Evolutionary conservation across 2,329 filamentous ascomycete species (phyloP).

Genomic region (Cercospora zeina): DNA sequence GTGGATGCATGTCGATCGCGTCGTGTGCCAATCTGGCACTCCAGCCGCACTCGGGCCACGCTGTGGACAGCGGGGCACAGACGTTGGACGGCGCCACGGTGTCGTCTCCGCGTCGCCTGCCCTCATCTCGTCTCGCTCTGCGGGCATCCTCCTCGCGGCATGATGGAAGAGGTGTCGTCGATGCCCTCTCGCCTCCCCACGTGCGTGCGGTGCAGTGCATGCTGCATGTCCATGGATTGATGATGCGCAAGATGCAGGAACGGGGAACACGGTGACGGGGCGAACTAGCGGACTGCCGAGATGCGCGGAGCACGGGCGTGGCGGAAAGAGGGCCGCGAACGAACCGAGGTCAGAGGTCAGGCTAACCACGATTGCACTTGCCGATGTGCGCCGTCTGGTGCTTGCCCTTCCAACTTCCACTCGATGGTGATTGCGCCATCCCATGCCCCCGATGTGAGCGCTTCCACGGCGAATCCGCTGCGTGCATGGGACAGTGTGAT

Average conservation of each 20-base stretch:
- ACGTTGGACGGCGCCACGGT: neutral
- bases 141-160: neutral
- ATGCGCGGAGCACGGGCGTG: neutral
- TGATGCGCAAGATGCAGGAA: neutral
- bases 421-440: constrained; percentile 4
- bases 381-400: neutral
- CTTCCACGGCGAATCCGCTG: constrained; percentile 5
- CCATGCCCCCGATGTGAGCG: constrained; percentile 2
- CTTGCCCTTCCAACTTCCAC: neutral
- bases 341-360: too few relatives aligned
- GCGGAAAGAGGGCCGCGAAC: too few relatives aligned
- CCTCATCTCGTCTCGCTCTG: neutral
- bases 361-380: neutral
- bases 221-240: too few relatives aligned
- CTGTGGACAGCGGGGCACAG: neutral
- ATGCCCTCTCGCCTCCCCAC: too few relatives aligned
- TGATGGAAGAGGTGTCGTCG: too few relatives aligned
- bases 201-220: neutral
- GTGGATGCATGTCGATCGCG: constrained; percentile 1
- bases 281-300: neutral
- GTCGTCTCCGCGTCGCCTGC: neutral
- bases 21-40: constrained; percentile 7
- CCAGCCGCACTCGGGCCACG: neutral
- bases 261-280: neutral
- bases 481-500: too few relatives aligned